These are phyloP conservation scores for Cylindrotheca closterium DNA, from an alignment of 108 stramenopile species.

Conservation along the genomic window DNA sequence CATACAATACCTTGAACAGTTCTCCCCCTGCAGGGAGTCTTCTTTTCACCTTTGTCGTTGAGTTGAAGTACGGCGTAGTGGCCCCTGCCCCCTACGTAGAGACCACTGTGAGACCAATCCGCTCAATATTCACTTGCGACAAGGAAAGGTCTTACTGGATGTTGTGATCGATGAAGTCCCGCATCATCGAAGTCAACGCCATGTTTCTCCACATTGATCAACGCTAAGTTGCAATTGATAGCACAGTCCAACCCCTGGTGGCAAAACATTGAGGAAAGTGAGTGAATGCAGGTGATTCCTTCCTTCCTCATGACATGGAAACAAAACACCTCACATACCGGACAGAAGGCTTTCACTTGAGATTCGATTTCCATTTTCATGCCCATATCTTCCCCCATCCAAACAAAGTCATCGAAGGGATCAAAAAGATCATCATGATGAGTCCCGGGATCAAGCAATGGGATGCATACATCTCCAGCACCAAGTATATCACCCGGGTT, in stretches of 20 bases:
- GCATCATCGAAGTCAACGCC: background rate
- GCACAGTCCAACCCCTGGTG: constrained; percentile 40
- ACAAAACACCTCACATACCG: constrained; percentile 10
- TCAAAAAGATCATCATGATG: constrained; percentile 36
- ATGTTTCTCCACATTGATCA: constrained; percentile 34
- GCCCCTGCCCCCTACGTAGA: constrained; percentile 43
- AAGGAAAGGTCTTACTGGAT: constrained; percentile 40
- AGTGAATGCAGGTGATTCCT: no score
- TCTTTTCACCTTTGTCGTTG: constrained; percentile 37
- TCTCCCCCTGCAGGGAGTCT: constrained; percentile 64
- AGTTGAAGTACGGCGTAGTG: constrained; percentile 57
- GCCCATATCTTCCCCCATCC: constrained; percentile 38
- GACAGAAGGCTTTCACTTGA: constrained; percentile 24
- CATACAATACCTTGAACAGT: constrained; percentile 50
- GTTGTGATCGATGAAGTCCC: constrained; percentile 20
- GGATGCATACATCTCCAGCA: constrained; percentile 50
- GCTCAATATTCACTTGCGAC: constrained; percentile 15
- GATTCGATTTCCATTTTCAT: constrained; percentile 16
- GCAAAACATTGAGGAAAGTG: no score
- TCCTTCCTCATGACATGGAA: no score
- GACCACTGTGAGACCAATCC: no score
- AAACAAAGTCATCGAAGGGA: constrained; percentile 49
- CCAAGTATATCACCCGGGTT: constrained; percentile 36
- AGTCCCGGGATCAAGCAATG: constrained; percentile 43
- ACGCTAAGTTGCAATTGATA: constrained; percentile 33